These are phyloP conservation scores for Chamaenerion angustifolium DNA, from an alignment of 345 rosid species.

Conservation along the genomic window DNA sequence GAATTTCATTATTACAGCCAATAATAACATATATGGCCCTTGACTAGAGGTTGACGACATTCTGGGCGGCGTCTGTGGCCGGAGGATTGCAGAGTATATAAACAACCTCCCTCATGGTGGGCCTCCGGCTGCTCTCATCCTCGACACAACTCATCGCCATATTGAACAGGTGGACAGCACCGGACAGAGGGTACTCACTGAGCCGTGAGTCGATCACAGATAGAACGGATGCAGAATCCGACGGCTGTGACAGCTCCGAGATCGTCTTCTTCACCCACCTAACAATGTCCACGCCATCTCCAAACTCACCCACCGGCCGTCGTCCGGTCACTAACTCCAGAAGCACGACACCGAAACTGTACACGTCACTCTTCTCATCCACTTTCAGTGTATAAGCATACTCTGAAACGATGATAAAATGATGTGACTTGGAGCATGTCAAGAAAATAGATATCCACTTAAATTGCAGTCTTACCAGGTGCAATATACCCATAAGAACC, in stretches of 20 bases:
- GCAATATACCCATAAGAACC: constrained; percentile 96
- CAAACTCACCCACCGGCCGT: constrained; percentile 84
- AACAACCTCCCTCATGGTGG: constrained; percentile 90
- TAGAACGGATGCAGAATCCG: constrained; percentile 42
- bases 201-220: constrained; percentile 61
- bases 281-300: constrained; percentile 93
- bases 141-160: constrained; percentile 69
- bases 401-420: constrained; percentile 21
- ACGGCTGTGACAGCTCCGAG: constrained; percentile 56
- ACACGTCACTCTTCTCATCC: constrained; percentile 88
- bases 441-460: no score
- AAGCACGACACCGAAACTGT: constrained; percentile 79
- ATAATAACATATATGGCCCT: no score
- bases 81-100: constrained; percentile 60
- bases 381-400: constrained; percentile 83
- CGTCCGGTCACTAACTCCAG: constrained; percentile 74
- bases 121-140: constrained; percentile 53
- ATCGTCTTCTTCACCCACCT: constrained; percentile 70
- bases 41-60: constrained; percentile 15
- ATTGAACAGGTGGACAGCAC: constrained; percentile 60
- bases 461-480: no score
- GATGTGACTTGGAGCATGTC: no score
- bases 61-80: constrained; percentile 26
- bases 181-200: constrained; percentile 36
- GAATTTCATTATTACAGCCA: no score